Evolutionary conservation across 331 rosid genomes (phyloP).

Genomic region (Saraca asoca): DNA sequence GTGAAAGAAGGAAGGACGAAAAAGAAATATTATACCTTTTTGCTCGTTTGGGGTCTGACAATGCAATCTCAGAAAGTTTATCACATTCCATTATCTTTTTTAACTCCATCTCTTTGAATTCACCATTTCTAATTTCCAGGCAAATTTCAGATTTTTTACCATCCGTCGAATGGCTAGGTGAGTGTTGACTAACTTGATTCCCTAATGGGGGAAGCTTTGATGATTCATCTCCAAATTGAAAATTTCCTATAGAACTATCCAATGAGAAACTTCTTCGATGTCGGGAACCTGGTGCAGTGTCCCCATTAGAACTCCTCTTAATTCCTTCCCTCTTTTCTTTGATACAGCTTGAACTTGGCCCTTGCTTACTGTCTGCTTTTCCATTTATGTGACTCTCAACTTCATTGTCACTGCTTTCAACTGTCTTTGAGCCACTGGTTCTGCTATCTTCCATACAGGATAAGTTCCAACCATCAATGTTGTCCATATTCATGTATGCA

Average conservation of each 20-base stretch:
- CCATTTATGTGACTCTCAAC: constrained; percentile 65
- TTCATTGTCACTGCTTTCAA: constrained; percentile 87
- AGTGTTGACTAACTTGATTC: constrained; percentile 49
- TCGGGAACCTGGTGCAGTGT: constrained; percentile 44
- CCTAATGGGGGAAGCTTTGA: constrained; percentile 53
- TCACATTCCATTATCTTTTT: constrained; percentile 74
- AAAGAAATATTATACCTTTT: constrained; percentile 52
- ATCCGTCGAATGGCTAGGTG: constrained; percentile 55
- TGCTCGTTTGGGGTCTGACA: constrained; percentile 84
- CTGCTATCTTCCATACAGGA: constrained; percentile 65
- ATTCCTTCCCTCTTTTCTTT: constrained; percentile 69
- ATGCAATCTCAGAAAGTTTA: constrained; percentile 78
- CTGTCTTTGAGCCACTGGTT: constrained; percentile 66
- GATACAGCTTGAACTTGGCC: constrained; percentile 45
- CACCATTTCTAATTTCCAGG: constrained; percentile 62
- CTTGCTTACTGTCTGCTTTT: constrained; percentile 36
- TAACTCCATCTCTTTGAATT: constrained; percentile 65
- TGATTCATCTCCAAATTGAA: constrained; percentile 56
- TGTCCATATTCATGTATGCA: constrained; percentile 76
- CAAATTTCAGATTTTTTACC: constrained; percentile 46
- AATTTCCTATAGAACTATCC: constrained; percentile 76
- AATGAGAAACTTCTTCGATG: constrained; percentile 74
- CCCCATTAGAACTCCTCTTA: constrained; percentile 67
- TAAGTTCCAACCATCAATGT: constrained; percentile 55
- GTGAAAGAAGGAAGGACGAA: not conserved